Conservation (phyloP, 139 green algal species). For the Tetraselmis striata region DNA sequence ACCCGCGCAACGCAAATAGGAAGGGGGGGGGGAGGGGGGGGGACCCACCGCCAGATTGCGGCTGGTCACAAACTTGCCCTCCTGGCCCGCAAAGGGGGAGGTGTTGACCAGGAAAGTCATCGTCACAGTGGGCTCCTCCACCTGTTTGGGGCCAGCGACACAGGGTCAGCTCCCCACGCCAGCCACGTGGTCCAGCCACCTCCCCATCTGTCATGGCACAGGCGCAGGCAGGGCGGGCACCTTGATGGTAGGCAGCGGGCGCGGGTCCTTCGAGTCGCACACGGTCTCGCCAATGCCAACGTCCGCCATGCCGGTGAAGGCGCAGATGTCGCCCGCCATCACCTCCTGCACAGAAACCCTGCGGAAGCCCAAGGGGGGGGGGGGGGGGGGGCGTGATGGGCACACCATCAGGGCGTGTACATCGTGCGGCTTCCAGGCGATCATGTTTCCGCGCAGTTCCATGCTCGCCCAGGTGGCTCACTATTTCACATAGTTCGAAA, state of each 20-base stretch:
- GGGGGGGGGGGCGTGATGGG: no score
- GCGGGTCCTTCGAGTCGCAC: constrained; percentile 39
- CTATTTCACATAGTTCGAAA: no score
- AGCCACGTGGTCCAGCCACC: no score
- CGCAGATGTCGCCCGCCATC: constrained; percentile 87
- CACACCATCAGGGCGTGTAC: no score
- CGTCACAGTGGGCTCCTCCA: constrained; percentile 96
- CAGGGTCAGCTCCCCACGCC: no score
- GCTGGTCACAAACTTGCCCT: constrained; percentile 91
- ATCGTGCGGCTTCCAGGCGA: no score
- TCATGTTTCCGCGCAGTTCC: no score
- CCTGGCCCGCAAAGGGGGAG: constrained; percentile 88
- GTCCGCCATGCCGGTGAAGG: constrained; percentile 64
- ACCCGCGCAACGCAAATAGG: no score
- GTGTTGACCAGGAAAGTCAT: constrained; percentile 98
- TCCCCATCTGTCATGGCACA: no score
- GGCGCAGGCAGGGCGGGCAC: constrained; percentile 12
- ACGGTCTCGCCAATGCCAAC: constrained; percentile 95
- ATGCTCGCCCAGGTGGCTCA: no score
- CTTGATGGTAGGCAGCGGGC: constrained; percentile 85
- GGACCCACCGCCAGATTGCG: constrained; percentile 77
- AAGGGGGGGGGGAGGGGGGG: no score
- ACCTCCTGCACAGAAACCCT: constrained; percentile 55
- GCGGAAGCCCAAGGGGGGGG: no score
- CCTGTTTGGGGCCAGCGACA: constrained; percentile 26